Conservation (phyloP, 192 early-diverging fungal species). For the Dispira simplex region DNA sequence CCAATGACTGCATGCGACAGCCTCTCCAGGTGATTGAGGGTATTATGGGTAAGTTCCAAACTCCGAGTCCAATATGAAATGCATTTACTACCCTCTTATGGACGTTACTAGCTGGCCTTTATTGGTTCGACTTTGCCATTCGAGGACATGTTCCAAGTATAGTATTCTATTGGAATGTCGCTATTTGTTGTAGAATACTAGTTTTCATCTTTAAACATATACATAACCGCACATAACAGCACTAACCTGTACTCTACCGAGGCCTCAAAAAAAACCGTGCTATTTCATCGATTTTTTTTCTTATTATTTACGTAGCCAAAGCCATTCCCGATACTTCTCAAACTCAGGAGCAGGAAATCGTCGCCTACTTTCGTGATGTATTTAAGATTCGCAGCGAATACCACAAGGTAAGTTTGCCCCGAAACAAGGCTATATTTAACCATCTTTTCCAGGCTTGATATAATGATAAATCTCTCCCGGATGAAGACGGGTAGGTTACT, state of each 20-base stretch:
- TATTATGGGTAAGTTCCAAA: background rate
- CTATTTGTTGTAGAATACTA: background rate
- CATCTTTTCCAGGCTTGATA: background rate
- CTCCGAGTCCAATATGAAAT: background rate
- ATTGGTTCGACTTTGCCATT: background rate
- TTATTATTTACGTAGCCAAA: background rate
- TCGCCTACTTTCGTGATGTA: background rate
- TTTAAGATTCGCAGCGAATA: constrained; percentile 2
- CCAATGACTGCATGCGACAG: background rate
- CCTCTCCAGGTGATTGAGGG: background rate
- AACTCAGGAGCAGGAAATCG: background rate
- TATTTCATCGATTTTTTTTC: background rate
- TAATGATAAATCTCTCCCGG: background rate
- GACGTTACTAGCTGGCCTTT: background rate
- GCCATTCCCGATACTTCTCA: background rate
- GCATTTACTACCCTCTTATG: background rate
- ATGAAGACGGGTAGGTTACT: background rate
- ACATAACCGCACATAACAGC: background rate
- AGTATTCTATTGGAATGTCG: too few relatives aligned
- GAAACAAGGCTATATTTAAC: background rate
- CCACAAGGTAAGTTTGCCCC: background rate
- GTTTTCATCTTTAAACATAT: background rate
- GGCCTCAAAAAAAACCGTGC: too few relatives aligned
- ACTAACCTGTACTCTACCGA: too few relatives aligned
- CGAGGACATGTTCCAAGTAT: too few relatives aligned